A percentile compares a stretch with the other conserved stretches of the same genome.
phyloP scores from a whole-genome alignment of 1,284 basidiomycete genomes.

The Ganoderma sp. region DNA sequence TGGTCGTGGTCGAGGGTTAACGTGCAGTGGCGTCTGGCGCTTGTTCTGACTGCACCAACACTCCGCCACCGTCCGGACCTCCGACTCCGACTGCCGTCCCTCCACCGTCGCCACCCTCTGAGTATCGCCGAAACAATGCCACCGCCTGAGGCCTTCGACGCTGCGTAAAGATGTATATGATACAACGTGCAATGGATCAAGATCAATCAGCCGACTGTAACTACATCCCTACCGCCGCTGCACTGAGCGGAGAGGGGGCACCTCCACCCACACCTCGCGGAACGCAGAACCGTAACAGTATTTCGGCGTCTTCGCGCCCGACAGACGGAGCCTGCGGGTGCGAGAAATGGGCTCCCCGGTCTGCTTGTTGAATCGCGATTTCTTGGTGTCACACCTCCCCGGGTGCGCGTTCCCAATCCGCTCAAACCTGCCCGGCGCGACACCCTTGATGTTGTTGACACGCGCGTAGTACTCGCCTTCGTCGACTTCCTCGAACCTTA shows the following conservation, averaged over 20 bases:
- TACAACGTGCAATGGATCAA: background rate
- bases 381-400: conserved; percentile 14
- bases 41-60: background rate
- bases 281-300: background rate
- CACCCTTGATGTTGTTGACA: background rate
- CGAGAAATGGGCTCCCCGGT: conserved; percentile 10
- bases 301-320: conserved; percentile 10
- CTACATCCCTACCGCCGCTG: background rate
- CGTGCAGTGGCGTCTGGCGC: background rate
- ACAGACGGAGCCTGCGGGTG: conserved; percentile 1
- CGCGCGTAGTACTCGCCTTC: background rate
- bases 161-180: background rate
- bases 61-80: background rate
- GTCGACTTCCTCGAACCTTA: background rate
- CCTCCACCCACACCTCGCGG: background rate
- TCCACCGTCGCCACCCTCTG: too few species aligned
- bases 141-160: too few species aligned
- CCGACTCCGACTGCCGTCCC: background rate
- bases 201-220: background rate
- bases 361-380: conserved; percentile 12
- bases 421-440: background rate
- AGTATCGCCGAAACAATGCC: too few species aligned
- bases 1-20: background rate
- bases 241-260: background rate
- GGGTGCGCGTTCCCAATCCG: background rate